Conservation (phyloP, 441 rosid genomes). For the Breynia disticha region DNA sequence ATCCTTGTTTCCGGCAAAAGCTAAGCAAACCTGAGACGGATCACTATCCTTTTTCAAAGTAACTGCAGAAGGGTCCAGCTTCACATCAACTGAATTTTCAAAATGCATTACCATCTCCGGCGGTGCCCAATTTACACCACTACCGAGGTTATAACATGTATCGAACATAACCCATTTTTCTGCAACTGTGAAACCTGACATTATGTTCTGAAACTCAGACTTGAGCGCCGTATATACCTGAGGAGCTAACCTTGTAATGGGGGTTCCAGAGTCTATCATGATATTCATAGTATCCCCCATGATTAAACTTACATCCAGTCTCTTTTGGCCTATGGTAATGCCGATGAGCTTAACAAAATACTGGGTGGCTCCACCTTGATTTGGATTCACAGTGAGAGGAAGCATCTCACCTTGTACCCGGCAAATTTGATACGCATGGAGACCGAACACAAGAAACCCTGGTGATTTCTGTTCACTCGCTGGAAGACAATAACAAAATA, state of each 20-base stretch:
- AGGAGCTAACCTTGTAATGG: background rate
- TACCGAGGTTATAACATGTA: slow-evolving; percentile 25
- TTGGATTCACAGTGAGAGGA: background rate
- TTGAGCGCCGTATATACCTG: background rate
- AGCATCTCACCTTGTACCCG: background rate
- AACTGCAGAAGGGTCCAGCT: slow-evolving; percentile 18
- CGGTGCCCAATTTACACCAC: background rate
- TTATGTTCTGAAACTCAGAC: background rate
- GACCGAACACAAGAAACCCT: slow-evolving; percentile 16
- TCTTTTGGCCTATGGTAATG: slow-evolving; percentile 19
- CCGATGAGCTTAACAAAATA: slow-evolving; percentile 10
- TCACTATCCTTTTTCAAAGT: slow-evolving; percentile 4
- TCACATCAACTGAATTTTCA: slow-evolving; percentile 10
- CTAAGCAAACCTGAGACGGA: slow-evolving; percentile 5
- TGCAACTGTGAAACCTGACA: slow-evolving; percentile 1
- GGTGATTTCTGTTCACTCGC: slow-evolving; percentile 4
- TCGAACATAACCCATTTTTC: background rate
- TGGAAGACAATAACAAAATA: slow-evolving; percentile 25
- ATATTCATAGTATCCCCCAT: background rate
- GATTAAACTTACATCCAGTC: slow-evolving; percentile 10
- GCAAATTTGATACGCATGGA: slow-evolving; percentile 1
- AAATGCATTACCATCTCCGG: slow-evolving; percentile 22
- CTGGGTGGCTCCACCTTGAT: background rate
- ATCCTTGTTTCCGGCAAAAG: background rate
- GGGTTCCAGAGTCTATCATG: slow-evolving; percentile 5